phyloP scores from a whole-genome alignment of 352 stramenopile species.

The Chrysophaeum taylorii region DNA sequence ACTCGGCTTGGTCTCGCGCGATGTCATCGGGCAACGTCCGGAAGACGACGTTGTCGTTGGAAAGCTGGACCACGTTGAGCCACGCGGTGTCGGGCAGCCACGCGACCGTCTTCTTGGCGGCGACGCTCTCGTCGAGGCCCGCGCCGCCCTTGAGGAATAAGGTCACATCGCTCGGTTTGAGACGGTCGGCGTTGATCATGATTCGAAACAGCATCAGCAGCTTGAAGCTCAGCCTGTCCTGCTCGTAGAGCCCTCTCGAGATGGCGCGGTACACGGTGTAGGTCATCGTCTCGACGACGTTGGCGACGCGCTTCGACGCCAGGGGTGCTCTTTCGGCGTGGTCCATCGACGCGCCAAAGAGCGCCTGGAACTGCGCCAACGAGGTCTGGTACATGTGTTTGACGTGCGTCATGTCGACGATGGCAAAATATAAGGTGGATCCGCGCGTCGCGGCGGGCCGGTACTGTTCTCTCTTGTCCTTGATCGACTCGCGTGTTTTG shows the following conservation, averaged over 20 bases:
- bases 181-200: conserved; percentile 64
- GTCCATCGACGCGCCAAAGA: conserved; percentile 70
- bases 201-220: conserved; percentile 83
- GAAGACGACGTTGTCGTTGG: conserved; percentile 76
- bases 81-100: conserved; percentile 82
- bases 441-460: conserved; percentile 69
- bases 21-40: conserved; percentile 77
- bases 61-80: conserved; percentile 80
- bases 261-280: conserved; percentile 88
- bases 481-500: conserved; percentile 69
- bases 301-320: conserved; percentile 63
- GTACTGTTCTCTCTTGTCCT: conserved; percentile 79
- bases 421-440: conserved; percentile 71
- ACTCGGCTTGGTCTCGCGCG: conserved; percentile 76
- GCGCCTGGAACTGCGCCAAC: conserved; percentile 69
- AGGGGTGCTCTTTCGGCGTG: conserved; percentile 59
- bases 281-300: conserved; percentile 72
- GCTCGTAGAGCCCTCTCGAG: conserved; percentile 79
- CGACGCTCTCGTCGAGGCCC: conserved; percentile 72
- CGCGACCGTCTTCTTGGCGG: conserved; percentile 62
- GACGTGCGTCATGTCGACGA: conserved; percentile 68
- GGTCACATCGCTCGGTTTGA: conserved; percentile 73
- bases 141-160: conserved; percentile 77
- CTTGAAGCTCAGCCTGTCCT: conserved; percentile 84
- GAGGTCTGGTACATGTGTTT: conserved; percentile 79